These are phyloP conservation scores for Pleurotus djamor DNA, from an alignment of 768 basidiomycete genomes.

Conservation along the genomic window DNA sequence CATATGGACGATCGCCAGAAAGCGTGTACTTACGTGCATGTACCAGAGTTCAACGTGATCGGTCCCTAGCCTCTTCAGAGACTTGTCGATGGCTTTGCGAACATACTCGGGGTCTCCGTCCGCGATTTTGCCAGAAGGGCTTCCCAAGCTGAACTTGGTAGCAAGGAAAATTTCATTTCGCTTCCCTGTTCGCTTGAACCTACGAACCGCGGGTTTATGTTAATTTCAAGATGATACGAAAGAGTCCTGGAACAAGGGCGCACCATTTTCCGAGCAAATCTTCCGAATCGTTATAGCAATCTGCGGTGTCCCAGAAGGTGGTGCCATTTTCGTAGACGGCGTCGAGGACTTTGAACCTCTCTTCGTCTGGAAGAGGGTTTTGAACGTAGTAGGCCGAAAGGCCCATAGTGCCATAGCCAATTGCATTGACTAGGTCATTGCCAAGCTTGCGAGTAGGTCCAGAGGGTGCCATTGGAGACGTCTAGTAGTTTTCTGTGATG, in stretches of 20 bases:
- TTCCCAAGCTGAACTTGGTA: constrained; percentile 44
- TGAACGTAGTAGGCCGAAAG: constrained; percentile 36
- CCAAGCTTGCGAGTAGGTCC: constrained; percentile 25
- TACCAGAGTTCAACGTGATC: constrained; percentile 38
- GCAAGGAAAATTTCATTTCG: constrained; percentile 50
- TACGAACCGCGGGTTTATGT: too few relatives aligned
- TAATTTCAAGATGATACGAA: too few relatives aligned
- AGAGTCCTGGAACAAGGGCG: too few relatives aligned
- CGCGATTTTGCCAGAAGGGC: constrained; percentile 10
- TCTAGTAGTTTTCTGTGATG: too few relatives aligned
- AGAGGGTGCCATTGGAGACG: too few relatives aligned
- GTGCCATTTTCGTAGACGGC: constrained; percentile 36
- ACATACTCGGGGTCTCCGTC: constrained; percentile 36
- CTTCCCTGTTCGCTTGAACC: constrained; percentile 40
- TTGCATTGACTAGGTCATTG: constrained; percentile 28
- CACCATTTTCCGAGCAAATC: constrained; percentile 22
- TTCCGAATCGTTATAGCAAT: constrained; percentile 31
- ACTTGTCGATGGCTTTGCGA: constrained; percentile 29
- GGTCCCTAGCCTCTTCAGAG: constrained; percentile 37
- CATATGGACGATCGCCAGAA: background rate
- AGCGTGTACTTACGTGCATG: constrained; percentile 17
- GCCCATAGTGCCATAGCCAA: constrained; percentile 55
- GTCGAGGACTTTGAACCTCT: constrained; percentile 49
- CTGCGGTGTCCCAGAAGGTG: constrained; percentile 48
- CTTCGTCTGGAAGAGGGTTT: constrained; percentile 34